Evolutionary conservation across 352 stramenopile genomes (phyloP).

Genomic region (Globisporangium echinulatum): DNA sequence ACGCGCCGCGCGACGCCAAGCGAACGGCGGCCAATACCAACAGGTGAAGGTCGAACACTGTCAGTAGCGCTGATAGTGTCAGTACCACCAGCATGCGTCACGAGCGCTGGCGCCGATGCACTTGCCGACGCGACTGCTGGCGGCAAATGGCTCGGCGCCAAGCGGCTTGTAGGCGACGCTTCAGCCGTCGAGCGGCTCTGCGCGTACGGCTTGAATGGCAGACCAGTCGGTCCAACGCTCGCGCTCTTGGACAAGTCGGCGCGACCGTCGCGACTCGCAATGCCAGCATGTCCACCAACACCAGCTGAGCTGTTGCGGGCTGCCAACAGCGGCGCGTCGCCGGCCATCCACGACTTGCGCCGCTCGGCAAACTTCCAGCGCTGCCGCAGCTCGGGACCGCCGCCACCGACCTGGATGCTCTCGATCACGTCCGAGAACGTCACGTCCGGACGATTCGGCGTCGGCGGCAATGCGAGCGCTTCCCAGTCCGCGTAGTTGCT

Average conservation of each 20-base stretch:
- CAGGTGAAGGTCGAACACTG: too few species aligned
- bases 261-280: neutral
- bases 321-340: constrained; percentile 21
- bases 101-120: neutral
- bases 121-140: constrained; percentile 9
- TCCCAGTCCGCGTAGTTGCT: constrained; percentile 67
- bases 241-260: constrained; percentile 5
- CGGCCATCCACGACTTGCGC: constrained; percentile 71
- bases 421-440: constrained; percentile 77
- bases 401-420: constrained; percentile 27
- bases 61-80: too few species aligned
- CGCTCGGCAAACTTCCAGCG: constrained; percentile 55
- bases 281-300: too few species aligned
- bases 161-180: neutral
- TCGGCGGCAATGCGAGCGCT: constrained; percentile 41
- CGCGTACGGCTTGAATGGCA: constrained; percentile 28
- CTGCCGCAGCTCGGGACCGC: constrained; percentile 28
- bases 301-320: neutral
- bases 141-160: constrained; percentile 14
- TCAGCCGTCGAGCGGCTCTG: constrained; percentile 21
- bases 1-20: constrained; percentile 35
- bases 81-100: too few species aligned
- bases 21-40: constrained; percentile 4
- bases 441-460: constrained; percentile 28
- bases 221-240: constrained; percentile 4